phyloP scores from a whole-genome alignment of 75 land plant species.

The Cupressus sempervirens region DNA sequence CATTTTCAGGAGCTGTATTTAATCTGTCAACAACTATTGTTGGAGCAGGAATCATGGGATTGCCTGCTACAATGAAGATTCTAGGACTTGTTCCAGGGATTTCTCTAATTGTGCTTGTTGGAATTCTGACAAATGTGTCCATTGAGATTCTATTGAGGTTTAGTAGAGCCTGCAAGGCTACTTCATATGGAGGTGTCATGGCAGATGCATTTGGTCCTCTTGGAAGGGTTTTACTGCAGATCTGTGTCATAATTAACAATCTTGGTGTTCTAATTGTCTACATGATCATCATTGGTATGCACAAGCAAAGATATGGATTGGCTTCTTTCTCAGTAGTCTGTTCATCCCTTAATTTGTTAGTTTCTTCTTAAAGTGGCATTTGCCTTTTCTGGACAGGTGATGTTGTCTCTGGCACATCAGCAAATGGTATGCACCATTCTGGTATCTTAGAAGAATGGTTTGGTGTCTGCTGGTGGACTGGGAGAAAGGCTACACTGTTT shows the following conservation, averaged over 20 bases:
- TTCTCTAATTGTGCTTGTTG: conserved; percentile 51
- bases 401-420: conserved; percentile 38
- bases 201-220: conserved; percentile 71
- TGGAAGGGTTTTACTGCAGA: conserved; percentile 61
- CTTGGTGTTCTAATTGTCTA: conserved; percentile 84
- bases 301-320: not conserved
- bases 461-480: conserved; percentile 46
- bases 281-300: conserved; percentile 87
- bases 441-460: conserved; percentile 51
- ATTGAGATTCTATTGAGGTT: conserved; percentile 67
- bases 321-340: not conserved
- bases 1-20: conserved; percentile 43
- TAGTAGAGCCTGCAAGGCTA: conserved; percentile 44
- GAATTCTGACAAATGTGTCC: conserved; percentile 63
- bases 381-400: conserved; percentile 19
- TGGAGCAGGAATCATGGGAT: conserved; percentile 93
- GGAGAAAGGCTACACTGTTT: conserved; percentile 22
- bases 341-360: not conserved
- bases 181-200: conserved; percentile 74
- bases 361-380: not conserved
- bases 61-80: conserved; percentile 79
- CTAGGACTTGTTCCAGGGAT: conserved; percentile 64
- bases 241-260: conserved; percentile 71
- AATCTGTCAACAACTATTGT: conserved; percentile 85
- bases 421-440: conserved; percentile 23